A percentile compares a stretch with the other conserved stretches of the same genome.
Evolutionary conservation across 768 basidiomycete species (phyloP).

Genomic region (Pulveroboletus sp.): DNA sequence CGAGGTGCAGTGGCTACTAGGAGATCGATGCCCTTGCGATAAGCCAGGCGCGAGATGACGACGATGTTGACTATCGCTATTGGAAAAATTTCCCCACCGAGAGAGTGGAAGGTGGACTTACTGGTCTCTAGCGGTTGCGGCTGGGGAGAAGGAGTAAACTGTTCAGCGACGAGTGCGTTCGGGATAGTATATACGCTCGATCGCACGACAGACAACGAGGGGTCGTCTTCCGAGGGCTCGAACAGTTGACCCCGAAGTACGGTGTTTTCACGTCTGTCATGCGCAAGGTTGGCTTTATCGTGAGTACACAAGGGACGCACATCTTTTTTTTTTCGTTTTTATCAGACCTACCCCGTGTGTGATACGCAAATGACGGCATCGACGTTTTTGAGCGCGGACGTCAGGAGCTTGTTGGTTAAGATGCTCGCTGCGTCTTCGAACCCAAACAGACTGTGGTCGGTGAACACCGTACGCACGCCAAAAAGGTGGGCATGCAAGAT

Average conservation of each 20-base stretch:
- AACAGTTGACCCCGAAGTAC: conserved; percentile 81
- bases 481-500: conserved; percentile 86
- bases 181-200: conserved; percentile 86
- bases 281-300: neutral
- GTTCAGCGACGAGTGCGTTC: conserved; percentile 81
- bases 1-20: conserved; percentile 88
- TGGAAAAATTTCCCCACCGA: too few species aligned
- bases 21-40: conserved; percentile 95
- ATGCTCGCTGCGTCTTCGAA: conserved; percentile 98
- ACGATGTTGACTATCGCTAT: conserved; percentile 75
- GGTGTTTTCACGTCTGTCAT: conserved; percentile 88
- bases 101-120: conserved; percentile 23
- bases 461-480: conserved; percentile 88
- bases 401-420: conserved; percentile 92
- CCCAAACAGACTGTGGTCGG: conserved; percentile 94
- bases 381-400: conserved; percentile 80
- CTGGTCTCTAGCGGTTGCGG: conserved; percentile 50
- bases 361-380: conserved; percentile 96
- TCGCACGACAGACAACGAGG: conserved; percentile 43
- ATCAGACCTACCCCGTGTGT: conserved; percentile 74
- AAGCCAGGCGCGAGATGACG: conserved; percentile 83
- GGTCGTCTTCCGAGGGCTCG: conserved; percentile 42
- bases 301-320: too few species aligned
- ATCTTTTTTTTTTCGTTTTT: too few species aligned
- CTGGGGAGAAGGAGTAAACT: conserved; percentile 64